Conservation (phyloP, 2,329 filamentous ascomycete genomes). For the Chaetomium sp. region DNA sequence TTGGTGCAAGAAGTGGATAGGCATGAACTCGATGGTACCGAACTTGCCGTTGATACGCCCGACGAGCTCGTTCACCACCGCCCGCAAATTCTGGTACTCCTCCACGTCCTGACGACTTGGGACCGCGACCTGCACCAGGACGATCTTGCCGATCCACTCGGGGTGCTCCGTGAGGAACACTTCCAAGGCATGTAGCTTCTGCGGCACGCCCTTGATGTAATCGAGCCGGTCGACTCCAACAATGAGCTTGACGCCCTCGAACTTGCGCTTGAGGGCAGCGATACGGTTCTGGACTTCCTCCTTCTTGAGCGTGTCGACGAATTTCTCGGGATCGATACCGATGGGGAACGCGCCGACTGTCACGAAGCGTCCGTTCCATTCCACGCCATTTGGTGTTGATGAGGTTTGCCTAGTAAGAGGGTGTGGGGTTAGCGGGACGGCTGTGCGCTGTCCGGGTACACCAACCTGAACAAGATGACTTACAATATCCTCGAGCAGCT, state of each 20-base stretch:
- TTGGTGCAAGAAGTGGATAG: conserved; percentile 97
- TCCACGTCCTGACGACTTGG: conserved; percentile 93
- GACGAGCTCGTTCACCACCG: conserved; percentile 93
- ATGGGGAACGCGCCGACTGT: conserved; percentile 95
- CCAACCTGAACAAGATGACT: conserved; percentile 24
- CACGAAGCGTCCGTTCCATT: conserved; percentile 81
- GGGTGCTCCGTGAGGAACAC: conserved; percentile 96
- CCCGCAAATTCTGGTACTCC: conserved; percentile 93
- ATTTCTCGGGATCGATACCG: conserved; percentile 95
- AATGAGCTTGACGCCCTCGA: conserved; percentile 91
- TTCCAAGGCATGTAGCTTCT: conserved; percentile 93
- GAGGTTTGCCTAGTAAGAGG: conserved; percentile 45
- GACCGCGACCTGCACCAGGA: conserved; percentile 91
- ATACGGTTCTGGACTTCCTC: conserved; percentile 85
- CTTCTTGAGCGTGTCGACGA: conserved; percentile 79
- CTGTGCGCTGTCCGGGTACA: background rate
- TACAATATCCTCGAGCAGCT: conserved; percentile 90
- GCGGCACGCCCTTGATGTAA: conserved; percentile 98
- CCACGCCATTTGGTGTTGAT: conserved; percentile 88
- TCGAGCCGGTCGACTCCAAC: conserved; percentile 94
- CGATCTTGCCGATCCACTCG: conserved; percentile 96
- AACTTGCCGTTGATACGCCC: conserved; percentile 96
- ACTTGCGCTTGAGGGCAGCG: conserved; percentile 76
- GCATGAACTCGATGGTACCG: conserved; percentile 96
- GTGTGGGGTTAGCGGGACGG: conserved; percentile 2